Evolutionary conservation across 495 filamentous ascomycete genomes (phyloP).

Genomic region (Daldinia decipiens): DNA sequence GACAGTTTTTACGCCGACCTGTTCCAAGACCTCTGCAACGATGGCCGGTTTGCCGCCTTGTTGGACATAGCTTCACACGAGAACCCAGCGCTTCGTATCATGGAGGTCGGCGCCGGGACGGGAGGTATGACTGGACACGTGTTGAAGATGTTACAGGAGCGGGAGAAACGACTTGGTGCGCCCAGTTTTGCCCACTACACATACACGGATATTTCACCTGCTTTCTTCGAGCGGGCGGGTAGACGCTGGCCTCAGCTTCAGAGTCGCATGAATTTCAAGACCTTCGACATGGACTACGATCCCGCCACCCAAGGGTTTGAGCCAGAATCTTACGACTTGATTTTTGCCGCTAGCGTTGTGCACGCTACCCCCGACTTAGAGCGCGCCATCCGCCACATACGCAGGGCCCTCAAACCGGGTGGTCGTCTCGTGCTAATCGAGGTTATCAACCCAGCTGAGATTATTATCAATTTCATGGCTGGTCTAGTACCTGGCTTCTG

Average conservation of each 20-base stretch:
- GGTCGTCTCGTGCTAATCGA: conserved; percentile 59
- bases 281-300: conserved; percentile 54
- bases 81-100: conserved; percentile 34
- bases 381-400: conserved; percentile 52
- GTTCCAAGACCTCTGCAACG: conserved; percentile 16
- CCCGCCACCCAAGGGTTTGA: conserved; percentile 53
- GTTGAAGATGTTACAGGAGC: conserved; percentile 25
- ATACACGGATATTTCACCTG: conserved; percentile 57
- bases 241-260: conserved; percentile 15
- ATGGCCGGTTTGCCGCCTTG: conserved; percentile 7
- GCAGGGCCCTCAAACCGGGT: conserved; percentile 58
- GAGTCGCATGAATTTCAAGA: conserved; percentile 48
- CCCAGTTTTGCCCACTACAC: conserved; percentile 49
- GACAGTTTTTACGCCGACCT: conserved; percentile 17
- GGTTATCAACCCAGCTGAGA: conserved; percentile 43
- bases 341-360: conserved; percentile 54
- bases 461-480: conserved; percentile 48
- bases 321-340: conserved; percentile 56
- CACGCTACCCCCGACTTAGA: conserved; percentile 56
- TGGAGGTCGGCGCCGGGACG: conserved; percentile 59
- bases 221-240: conserved; percentile 47
- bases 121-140: conserved; percentile 42
- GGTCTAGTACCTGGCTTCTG: conserved; percentile 60
- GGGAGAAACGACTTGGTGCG: conserved; percentile 23
- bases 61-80: conserved; percentile 13